These are phyloP conservation scores for Phytophthora pinifolia DNA, from an alignment of 352 stramenopile species.

Conservation along the genomic window DNA sequence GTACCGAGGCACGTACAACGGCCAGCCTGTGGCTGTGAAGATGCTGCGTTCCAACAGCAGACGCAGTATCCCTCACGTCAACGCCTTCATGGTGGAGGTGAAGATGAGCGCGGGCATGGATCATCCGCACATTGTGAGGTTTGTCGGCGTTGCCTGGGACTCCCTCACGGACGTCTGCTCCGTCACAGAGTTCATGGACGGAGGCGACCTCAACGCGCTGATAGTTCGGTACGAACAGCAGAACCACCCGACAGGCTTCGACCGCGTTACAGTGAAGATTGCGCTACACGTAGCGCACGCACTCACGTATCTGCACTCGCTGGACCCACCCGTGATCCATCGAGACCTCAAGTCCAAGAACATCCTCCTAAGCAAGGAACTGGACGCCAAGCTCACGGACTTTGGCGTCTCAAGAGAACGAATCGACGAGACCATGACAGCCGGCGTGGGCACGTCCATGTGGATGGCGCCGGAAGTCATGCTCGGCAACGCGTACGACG, in stretches of 20 bases:
- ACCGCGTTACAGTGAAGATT: constrained; percentile 14
- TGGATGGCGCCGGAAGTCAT: constrained; percentile 19
- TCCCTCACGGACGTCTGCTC: constrained; percentile 16
- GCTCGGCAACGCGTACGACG: constrained; percentile 15
- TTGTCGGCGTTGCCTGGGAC: constrained; percentile 16
- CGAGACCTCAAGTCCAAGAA: constrained; percentile 75
- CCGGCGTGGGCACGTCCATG: constrained; percentile 11
- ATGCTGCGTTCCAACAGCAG: constrained; percentile 10
- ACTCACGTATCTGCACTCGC: constrained; percentile 18
- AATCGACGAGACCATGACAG: constrained; percentile 14
- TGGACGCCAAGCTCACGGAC: constrained; percentile 49
- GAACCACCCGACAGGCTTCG: constrained; percentile 7
- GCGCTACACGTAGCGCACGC: constrained; percentile 17
- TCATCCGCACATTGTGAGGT: constrained; percentile 13
- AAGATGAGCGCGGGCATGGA: constrained; percentile 17
- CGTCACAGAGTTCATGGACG: constrained; percentile 18
- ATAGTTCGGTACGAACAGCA: constrained; percentile 6
- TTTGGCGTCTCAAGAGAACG: constrained; percentile 46
- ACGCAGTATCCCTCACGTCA: constrained; percentile 16
- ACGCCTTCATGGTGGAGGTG: constrained; percentile 16
- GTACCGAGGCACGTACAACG: constrained; percentile 15
- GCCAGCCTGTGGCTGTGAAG: constrained; percentile 9
- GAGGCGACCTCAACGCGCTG: constrained; percentile 15
- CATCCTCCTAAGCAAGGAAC: constrained; percentile 51
- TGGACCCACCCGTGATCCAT: constrained; percentile 53